Evolutionary conservation across 2,329 filamentous ascomycete species (phyloP), one percentile per base, ranked within the genome.

Genomic region (Dactylonectria estremocensis): DNA sequence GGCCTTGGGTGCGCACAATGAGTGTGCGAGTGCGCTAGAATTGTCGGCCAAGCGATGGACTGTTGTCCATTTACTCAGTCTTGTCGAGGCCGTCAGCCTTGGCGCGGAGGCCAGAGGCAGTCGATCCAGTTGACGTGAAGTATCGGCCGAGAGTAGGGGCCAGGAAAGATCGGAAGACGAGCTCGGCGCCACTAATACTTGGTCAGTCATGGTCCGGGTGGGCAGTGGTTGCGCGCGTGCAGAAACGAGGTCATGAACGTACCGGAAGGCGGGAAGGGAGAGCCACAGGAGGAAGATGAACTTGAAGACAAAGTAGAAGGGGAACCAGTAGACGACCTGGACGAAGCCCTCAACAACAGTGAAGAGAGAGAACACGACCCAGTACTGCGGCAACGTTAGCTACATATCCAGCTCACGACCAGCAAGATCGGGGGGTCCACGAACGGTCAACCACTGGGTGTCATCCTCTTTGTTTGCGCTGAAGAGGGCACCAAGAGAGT

Each of bases 251-350:
- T 55, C 14, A 33, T 37, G 43, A 86, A 86, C 92, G 81, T 92
- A 98, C 95, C 88, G 88, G 87, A 97, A 98, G 83, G 93, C 89
- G 82, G 96, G 96, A 79, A 99, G 94, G 77, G 95, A 91, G 86
- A 99, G 95, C 96, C 96, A 99, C 82, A 99, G 91, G 78, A 98
- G 89, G 82, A 98, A 93, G 80, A 97, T 87, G 81, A 99, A 98
- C 90, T 99, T 99, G 93, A 99, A 98, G 81, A 95, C 95, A 86
- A 94, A 99, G 92, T 99, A 99, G 88, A 99, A 99, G 80, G 96
- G 93, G 87, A 97, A 94, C 93, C 93, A 97, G 89, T 96, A 96
- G 71, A 95, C 93, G 71, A 94, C 92, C 84, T 89, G 95, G 78
- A 97, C 84, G 69, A 93, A 88, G 82, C 92, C 95, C 88, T 97